Conservation (phyloP, 176 grass and related monocot species). For the Metroxylon sagu region DNA sequence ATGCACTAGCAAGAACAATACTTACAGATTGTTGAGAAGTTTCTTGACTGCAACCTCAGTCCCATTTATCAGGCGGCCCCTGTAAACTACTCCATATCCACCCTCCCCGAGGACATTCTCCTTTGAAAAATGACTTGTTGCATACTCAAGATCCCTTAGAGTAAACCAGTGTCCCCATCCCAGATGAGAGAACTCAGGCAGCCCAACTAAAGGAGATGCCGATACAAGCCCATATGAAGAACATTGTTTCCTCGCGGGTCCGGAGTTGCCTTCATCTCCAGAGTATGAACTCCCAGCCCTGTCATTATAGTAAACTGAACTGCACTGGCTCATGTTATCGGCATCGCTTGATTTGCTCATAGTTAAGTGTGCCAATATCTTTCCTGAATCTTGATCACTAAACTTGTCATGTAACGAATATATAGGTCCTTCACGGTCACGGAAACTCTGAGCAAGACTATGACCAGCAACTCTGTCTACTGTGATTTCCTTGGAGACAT, state of each 20-base stretch:
- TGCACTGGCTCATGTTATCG: conserved; percentile 72
- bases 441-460: conserved; percentile 25
- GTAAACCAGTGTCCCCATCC: conserved; percentile 99
- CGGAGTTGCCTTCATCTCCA: conserved; percentile 57
- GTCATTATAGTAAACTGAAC: conserved; percentile 59
- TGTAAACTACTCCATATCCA: conserved; percentile 89
- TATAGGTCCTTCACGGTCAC: conserved; percentile 25
- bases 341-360: conserved; percentile 61
- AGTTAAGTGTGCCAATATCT: conserved; percentile 16
- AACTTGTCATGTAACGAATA: conserved; percentile 50
- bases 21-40: conserved; percentile 94
- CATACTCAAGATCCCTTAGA: conserved; percentile 71
- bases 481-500: conserved; percentile 79
- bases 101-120: conserved; percentile 87
- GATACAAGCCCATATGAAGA: conserved; percentile 35
- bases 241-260: conserved; percentile 40
- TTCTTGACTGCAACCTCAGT: conserved; percentile 92
- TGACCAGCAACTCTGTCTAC: conserved; percentile 47
- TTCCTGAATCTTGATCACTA: conserved; percentile 27
- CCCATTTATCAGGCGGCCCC: conserved; percentile 54
- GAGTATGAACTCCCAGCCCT: conserved; percentile 72
- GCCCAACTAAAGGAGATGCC: conserved; percentile 52
- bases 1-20: background rate
- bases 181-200: conserved; percentile 68
- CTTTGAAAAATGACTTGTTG: conserved; percentile 61